These are phyloP conservation scores for Volvox carteri DNA, from an alignment of 163 green algal genomes.

Conservation along the genomic window DNA sequence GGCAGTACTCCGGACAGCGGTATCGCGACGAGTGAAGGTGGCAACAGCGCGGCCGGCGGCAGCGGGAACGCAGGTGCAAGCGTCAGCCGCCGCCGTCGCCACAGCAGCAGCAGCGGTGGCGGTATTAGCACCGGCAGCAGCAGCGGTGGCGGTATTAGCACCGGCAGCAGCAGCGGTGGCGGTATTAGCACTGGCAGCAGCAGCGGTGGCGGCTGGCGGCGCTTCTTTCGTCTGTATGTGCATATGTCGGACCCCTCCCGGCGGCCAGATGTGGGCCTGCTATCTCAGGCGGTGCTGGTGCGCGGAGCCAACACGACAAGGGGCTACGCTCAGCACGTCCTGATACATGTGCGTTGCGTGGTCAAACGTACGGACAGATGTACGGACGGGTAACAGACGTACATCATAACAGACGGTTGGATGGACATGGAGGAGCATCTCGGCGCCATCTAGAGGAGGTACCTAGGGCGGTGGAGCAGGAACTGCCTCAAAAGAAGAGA, in stretches of 20 bases:
- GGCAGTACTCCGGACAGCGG: background rate
- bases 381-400: no score
- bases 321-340: constrained; percentile 45
- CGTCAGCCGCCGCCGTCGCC: no score
- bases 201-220: constrained; percentile 20
- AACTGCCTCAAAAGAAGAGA: no score
- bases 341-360: constrained; percentile 4
- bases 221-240: constrained; percentile 18
- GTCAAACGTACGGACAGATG: background rate
- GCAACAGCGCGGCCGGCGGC: background rate
- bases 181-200: background rate
- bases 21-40: no score
- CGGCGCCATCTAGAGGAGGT: no score
- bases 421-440: no score
- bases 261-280: background rate
- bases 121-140: no score
- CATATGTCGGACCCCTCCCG: constrained; percentile 4
- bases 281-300: constrained; percentile 18
- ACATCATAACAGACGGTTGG: no score
- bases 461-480: no score
- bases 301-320: constrained; percentile 5
- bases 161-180: background rate
- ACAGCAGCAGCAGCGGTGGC: background rate
- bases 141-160: background rate
- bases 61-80: no score